Conservation (phyloP, 2,329 filamentous ascomycete species). For the Aspergillus quadrilineatus region DNA sequence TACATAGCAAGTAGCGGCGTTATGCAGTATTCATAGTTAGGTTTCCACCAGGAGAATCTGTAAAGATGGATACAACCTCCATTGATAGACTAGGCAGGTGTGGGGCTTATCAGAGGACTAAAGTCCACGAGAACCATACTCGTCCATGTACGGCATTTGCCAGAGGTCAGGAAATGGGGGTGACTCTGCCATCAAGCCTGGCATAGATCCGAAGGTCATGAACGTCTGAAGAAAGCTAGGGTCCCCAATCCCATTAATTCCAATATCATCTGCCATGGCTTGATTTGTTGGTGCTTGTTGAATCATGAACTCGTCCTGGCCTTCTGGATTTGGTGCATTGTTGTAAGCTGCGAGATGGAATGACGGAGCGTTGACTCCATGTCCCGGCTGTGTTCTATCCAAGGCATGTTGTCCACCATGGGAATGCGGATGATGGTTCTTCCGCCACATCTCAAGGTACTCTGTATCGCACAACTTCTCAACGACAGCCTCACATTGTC, state of each 20-base stretch:
- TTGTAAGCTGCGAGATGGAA: neutral
- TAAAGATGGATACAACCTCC: no score
- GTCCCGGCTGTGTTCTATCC: neutral
- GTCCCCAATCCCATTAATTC: neutral
- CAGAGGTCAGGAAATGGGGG: constrained; percentile 8
- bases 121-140: neutral
- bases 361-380: neutral
- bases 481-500: constrained; percentile 9
- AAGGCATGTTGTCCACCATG: neutral
- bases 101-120: neutral
- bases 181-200: neutral
- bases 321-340: neutral
- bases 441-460: constrained; percentile 8
- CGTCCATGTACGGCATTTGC: constrained; percentile 8
- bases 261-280: neutral
- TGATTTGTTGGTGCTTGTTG: neutral
- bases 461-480: constrained; percentile 4
- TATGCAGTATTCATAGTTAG: no score
- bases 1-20: no score
- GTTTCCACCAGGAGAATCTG: no score
- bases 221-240: constrained; percentile 1
- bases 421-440: neutral
- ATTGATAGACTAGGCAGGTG: neutral
- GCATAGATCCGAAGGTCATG: constrained; percentile 8
- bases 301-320: neutral